phyloP scores from a whole-genome alignment of 306 rosid species.

The Trichosanthes truncata region DNA sequence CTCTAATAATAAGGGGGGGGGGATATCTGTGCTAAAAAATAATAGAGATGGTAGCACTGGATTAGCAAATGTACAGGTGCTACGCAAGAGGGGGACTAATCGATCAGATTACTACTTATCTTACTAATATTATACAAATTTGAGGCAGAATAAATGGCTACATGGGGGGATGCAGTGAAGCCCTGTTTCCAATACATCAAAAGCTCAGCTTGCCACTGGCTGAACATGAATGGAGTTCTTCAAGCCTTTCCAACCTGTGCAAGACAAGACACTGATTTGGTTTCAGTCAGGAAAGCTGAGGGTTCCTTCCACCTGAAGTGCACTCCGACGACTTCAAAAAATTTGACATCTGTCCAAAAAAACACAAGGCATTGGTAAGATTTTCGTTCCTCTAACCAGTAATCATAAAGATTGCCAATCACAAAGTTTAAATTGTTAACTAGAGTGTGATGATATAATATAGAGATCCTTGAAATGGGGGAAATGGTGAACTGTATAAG shows the following conservation, averaged over 20 bases:
- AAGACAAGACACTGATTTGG: neutral
- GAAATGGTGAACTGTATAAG: neutral
- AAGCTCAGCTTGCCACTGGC: neutral
- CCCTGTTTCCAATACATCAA: neutral
- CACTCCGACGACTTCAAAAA: neutral
- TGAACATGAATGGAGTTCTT: constrained; percentile 1
- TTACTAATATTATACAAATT: constrained; percentile 9
- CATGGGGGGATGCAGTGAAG: neutral
- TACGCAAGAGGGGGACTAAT: neutral
- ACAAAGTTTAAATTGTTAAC: neutral
- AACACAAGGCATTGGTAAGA: neutral
- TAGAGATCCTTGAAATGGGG: neutral
- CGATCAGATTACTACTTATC: neutral
- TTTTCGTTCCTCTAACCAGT: neutral
- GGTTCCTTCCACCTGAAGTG: neutral
- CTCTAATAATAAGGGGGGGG: neutral
- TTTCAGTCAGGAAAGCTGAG: neutral
- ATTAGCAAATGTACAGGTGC: constrained; percentile 6
- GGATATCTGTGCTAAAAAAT: neutral
- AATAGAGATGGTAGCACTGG: neutral
- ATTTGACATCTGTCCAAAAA: neutral
- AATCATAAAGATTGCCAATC: neutral
- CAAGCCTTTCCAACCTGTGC: neutral
- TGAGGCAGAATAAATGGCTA: neutral
- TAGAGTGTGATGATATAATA: neutral